Evolutionary conservation across 2,329 filamentous ascomycete genomes (phyloP).

Genomic region (Bipolaris cookei): DNA sequence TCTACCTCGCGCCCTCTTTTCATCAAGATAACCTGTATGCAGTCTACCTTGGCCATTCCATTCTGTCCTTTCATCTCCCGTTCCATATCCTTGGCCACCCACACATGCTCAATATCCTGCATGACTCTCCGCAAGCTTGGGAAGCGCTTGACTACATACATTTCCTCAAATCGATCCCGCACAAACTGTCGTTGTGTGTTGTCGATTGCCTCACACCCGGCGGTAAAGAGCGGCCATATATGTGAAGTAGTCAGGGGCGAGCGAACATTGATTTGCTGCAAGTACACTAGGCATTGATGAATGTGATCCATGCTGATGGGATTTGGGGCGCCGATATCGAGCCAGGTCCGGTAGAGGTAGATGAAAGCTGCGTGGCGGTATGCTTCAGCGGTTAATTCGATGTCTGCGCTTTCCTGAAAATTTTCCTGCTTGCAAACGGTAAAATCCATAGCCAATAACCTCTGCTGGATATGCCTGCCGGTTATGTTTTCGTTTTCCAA

Average conservation of each 20-base stretch:
- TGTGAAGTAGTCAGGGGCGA: conserved; percentile 39
- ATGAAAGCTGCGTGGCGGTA: conserved; percentile 45
- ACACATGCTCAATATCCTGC: conserved; percentile 40
- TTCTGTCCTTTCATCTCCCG: conserved; percentile 27
- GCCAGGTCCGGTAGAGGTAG: conserved; percentile 44
- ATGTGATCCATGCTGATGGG: conserved; percentile 40
- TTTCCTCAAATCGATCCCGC: conserved; percentile 30
- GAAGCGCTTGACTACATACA: conserved; percentile 35
- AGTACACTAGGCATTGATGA: conserved; percentile 27
- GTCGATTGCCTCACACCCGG: conserved; percentile 38
- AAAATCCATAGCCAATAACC: conserved; percentile 28
- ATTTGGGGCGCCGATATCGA: conserved; percentile 39
- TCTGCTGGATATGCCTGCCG: conserved; percentile 29
- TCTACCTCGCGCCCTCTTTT: conserved; percentile 38
- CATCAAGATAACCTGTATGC: conserved; percentile 40
- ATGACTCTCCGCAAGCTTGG: conserved; percentile 34
- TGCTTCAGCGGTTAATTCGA: conserved; percentile 35
- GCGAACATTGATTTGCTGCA: conserved; percentile 22
- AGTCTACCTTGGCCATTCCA: conserved; percentile 40
- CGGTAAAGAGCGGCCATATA: conserved; percentile 43
- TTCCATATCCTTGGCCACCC: conserved; percentile 38
- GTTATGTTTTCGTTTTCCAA: conserved; percentile 27
- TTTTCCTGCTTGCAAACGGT: conserved; percentile 1
- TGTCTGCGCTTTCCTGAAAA: conserved; percentile 13
- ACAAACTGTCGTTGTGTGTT: conserved; percentile 33